Percentiles rank a stretch among this genome's conserved stretches.
phyloP scores from a whole-genome alignment of 352 stramenopile genomes.

The Phytophthora pluvialis region DNA sequence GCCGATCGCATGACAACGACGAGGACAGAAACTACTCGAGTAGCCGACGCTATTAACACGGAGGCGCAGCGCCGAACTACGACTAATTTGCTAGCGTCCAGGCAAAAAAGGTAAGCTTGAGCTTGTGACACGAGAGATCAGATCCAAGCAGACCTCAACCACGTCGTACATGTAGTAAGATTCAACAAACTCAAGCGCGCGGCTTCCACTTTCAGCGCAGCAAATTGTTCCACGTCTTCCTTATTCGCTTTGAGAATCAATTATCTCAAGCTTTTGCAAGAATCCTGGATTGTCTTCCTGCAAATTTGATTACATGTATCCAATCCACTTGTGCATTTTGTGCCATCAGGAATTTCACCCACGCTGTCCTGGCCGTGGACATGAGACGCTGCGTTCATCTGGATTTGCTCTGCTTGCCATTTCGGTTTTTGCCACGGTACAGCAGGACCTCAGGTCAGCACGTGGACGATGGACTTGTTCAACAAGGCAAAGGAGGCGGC shows the following conservation, averaged over 20 bases:
- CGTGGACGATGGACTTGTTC: slow-evolving; percentile 28
- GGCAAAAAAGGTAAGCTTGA: too few species aligned
- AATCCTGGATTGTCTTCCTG: too few species aligned
- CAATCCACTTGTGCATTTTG: slow-evolving; percentile 2
- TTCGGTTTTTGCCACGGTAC: slow-evolving; percentile 16
- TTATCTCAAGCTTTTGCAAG: too few species aligned
- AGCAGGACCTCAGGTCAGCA: not conserved
- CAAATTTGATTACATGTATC: too few species aligned
- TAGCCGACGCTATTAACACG: not conserved
- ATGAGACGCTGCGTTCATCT: slow-evolving; percentile 17
- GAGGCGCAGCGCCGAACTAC: too few species aligned
- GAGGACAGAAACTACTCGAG: slow-evolving; percentile 6
- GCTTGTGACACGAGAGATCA: too few species aligned
- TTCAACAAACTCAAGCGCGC: too few species aligned
- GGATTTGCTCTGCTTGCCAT: slow-evolving; percentile 29
- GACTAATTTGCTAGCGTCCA: too few species aligned
- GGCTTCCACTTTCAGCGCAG: too few species aligned
- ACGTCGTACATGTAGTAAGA: too few species aligned
- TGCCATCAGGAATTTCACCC: slow-evolving; percentile 20
- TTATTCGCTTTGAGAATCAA: not conserved
- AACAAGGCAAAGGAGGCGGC: slow-evolving; percentile 36
- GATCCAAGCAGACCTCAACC: too few species aligned
- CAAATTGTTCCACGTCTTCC: too few species aligned
- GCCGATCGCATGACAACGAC: not conserved
- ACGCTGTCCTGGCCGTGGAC: slow-evolving; percentile 22